Evolutionary conservation across 2,329 filamentous ascomycete species (phyloP), one percentile per base, ranked within the genome.

Genomic region (Spiromastix sp.): DNA sequence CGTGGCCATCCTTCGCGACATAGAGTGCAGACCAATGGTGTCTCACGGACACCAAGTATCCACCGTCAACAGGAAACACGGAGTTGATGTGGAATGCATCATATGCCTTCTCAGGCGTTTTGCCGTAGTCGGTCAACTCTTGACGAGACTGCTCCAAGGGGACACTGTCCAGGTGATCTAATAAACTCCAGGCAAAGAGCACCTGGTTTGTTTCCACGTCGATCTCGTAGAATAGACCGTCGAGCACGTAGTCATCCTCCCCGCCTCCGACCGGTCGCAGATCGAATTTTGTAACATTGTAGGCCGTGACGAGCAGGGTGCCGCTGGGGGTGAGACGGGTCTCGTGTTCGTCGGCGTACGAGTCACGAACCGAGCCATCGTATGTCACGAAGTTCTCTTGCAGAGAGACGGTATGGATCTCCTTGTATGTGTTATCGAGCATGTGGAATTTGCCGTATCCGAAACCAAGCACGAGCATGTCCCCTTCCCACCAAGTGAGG

Each of bases 171-270:
- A 67, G 48, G 42, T 69, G 64, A 3, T 68, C 59, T 4, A 61
- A 61, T 5, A 66, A 64, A 20, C 57, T 56, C 67, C 67, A 70
- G 43, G 66, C 50, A 42, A 66, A 70, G 9, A 67, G 41, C 0
- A 65, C 50, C 2, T 60, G 47, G n/a, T 58, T 56, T 0, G 59
- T 65, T 26, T 57, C 59, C 25, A 68, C 55, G 35, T 66, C 56
- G 17, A 70, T 45, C 46, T 70, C 66, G 39, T 68, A 63, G 39
- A 70, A 63, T 1, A 59, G 38, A 10, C 57, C 49, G 38, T 66
- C 61, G 20, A 43, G 49, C 42, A 61, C 59, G 60, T 59, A 64
- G 44, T 54, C 66, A 4, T 52, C 34, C 17, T 49, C 37, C 2
- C 47, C 45, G 3, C 60, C 57, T 11, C 55, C 61, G 3, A 64